A percentile compares a stretch with the other conserved stretches of the same genome.
Conservation (phyloP, 2,329 filamentous ascomycete species). For the Esteya vermicola region DNA sequence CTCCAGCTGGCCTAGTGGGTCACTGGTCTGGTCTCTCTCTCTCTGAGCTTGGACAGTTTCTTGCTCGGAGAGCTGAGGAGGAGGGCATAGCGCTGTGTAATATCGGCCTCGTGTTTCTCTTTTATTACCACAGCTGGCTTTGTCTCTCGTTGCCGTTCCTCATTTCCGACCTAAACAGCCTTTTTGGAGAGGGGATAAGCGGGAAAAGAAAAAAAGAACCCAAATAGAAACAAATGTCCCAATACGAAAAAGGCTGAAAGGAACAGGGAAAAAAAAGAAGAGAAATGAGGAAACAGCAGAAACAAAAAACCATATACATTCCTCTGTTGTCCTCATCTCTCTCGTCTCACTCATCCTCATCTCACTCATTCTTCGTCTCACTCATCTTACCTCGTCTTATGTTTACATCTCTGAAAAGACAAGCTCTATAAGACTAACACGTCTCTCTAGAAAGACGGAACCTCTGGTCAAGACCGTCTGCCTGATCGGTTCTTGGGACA, state of each 20-base stretch:
- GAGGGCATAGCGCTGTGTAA: neutral
- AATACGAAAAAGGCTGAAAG: too few relatives aligned
- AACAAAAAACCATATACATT: neutral
- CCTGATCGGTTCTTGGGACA: constrained; percentile 89
- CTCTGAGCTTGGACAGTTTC: neutral
- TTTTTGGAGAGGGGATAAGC: too few relatives aligned
- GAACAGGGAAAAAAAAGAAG: too few relatives aligned
- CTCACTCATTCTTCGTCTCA: neutral
- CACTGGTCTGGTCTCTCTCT: neutral
- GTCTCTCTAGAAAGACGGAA: constrained; percentile 36
- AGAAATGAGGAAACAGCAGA: too few relatives aligned
- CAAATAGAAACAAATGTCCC: too few relatives aligned
- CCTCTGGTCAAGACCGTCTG: constrained; percentile 55
- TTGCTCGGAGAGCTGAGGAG: too few relatives aligned
- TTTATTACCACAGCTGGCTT: neutral
- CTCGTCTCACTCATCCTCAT: neutral
- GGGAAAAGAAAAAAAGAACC: too few relatives aligned
- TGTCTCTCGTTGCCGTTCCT: neutral
- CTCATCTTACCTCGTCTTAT: too few relatives aligned
- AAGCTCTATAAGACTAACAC: too few relatives aligned
- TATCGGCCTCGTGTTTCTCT: neutral
- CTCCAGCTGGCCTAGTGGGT: neutral
- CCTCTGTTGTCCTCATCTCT: neutral
- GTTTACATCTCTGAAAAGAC: too few relatives aligned
- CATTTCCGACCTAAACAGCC: neutral